phyloP scores from a whole-genome alignment of 352 stramenopile genomes.

The Pythium volutum region DNA sequence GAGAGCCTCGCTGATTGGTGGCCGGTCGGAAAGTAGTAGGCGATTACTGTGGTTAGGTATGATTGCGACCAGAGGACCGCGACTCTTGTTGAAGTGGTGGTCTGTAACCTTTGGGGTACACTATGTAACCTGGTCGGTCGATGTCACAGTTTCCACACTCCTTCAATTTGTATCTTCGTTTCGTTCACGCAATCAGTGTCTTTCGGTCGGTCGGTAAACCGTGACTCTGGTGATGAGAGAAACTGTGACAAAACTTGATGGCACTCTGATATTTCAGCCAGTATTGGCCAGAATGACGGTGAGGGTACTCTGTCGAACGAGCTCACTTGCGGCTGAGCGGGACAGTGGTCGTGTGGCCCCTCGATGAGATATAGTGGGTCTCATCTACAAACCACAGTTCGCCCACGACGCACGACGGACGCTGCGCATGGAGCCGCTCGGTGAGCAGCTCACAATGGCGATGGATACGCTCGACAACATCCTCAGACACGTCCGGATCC shows the following conservation, averaged over 20 bases:
- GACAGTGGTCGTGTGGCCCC: constrained; percentile 44
- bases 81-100: neutral
- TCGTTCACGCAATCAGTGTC: constrained; percentile 17
- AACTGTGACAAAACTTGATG: too few species aligned
- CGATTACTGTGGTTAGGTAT: constrained; percentile 1
- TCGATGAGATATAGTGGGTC: constrained; percentile 56
- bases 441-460: constrained; percentile 59
- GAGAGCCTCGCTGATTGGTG: neutral
- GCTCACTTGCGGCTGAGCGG: constrained; percentile 25
- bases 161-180: neutral
- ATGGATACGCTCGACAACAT: constrained; percentile 33
- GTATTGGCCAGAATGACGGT: neutral
- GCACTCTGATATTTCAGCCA: neutral
- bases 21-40: constrained; percentile 4
- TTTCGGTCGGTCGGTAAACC: constrained; percentile 9
- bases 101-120: neutral
- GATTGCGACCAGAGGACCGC: constrained; percentile 4
- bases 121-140: constrained; percentile 4
- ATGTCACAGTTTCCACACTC: neutral
- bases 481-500: constrained; percentile 35
- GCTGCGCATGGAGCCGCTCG: constrained; percentile 26
- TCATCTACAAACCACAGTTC: constrained; percentile 74
- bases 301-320: too few species aligned
- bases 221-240: constrained; percentile 4
- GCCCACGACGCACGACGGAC: constrained; percentile 33